Percentiles rank a stretch among this genome's conserved stretches.
Conservation (phyloP, 2,329 filamentous ascomycete genomes). For the Eutypa lata region DNA sequence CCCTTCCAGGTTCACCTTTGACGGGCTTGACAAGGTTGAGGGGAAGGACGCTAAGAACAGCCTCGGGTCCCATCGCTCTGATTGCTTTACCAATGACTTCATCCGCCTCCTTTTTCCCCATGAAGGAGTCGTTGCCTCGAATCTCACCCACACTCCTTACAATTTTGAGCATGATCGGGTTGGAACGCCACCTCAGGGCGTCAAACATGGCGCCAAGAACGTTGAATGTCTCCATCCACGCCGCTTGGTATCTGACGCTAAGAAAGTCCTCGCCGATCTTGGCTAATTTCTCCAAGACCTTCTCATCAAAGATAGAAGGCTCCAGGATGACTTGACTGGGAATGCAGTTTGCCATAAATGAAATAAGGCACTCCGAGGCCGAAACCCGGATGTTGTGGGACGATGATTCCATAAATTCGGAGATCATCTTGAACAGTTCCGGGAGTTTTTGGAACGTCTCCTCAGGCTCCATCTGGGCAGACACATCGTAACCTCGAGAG, state of each 20-base stretch:
- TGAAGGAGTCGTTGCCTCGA: constrained; percentile 81
- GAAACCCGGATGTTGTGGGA: constrained; percentile 93
- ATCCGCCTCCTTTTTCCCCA: constrained; percentile 92
- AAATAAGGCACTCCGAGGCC: constrained; percentile 90
- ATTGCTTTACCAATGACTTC: constrained; percentile 85
- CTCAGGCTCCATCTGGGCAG: constrained; percentile 80
- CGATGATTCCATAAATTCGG: constrained; percentile 77
- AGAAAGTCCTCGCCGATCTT: constrained; percentile 71
- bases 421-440: constrained; percentile 75
- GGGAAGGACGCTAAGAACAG: constrained; percentile 77
- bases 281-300: constrained; percentile 77
- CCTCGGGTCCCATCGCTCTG: constrained; percentile 83
- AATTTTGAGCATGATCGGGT: constrained; percentile 72
- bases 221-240: constrained; percentile 92
- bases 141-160: constrained; percentile 82
- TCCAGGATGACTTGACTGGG: constrained; percentile 80
- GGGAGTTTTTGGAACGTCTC: constrained; percentile 91
- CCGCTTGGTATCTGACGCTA: constrained; percentile 86
- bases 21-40: constrained; percentile 79
- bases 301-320: constrained; percentile 90
- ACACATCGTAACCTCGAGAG: constrained; percentile 90
- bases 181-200: constrained; percentile 77
- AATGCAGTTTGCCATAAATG: constrained; percentile 86
- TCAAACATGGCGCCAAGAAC: constrained; percentile 87
- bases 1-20: constrained; percentile 76